A percentile compares a stretch with the other conserved stretches of the same genome.
phyloP scores from a whole-genome alignment of 805 yeast genomes.

The Candida mattraensis region DNA sequence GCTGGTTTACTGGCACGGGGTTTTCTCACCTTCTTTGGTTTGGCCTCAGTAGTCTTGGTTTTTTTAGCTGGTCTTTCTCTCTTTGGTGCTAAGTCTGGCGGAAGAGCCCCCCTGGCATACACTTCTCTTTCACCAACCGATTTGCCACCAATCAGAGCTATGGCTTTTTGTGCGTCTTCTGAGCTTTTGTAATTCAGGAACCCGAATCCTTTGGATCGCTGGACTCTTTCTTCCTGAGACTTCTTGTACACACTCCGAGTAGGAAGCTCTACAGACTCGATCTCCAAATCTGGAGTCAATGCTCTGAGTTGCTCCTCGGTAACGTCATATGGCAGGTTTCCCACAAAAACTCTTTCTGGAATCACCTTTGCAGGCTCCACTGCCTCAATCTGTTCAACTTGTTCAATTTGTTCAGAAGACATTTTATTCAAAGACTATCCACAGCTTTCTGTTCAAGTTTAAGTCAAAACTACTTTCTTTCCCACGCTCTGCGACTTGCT shows the following conservation, averaged over 20 bases:
- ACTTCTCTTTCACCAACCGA: conserved; percentile 39
- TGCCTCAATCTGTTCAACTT: conserved; percentile 9
- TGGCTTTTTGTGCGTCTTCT: conserved; percentile 69
- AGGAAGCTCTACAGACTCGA: conserved; percentile 34
- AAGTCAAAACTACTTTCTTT: too few relatives aligned
- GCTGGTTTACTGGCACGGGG: conserved; percentile 17
- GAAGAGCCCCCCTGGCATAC: conserved; percentile 53
- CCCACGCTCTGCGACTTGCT: too few relatives aligned
- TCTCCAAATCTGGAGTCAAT: conserved; percentile 38
- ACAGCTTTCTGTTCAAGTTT: neutral
- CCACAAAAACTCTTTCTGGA: conserved; percentile 46
- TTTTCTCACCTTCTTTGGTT: conserved; percentile 8
- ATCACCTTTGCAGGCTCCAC: conserved; percentile 28
- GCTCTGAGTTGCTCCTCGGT: conserved; percentile 45
- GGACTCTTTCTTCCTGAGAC: conserved; percentile 22
- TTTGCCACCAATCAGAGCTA: conserved; percentile 30
- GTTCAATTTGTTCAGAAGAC: conserved; percentile 13
- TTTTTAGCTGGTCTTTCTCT: conserved; percentile 30
- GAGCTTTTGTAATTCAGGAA: conserved; percentile 60
- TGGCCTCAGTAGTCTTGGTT: conserved; percentile 8
- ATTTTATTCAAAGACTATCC: neutral
- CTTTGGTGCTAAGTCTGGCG: conserved; percentile 22
- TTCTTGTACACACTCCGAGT: conserved; percentile 27
- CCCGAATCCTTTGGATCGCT: conserved; percentile 37
- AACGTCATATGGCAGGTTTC: conserved; percentile 44